Evolutionary conservation across 257 asterid species (phyloP), one percentile per base, ranked within the genome.

Genomic region (Penstemon newberryi): DNA sequence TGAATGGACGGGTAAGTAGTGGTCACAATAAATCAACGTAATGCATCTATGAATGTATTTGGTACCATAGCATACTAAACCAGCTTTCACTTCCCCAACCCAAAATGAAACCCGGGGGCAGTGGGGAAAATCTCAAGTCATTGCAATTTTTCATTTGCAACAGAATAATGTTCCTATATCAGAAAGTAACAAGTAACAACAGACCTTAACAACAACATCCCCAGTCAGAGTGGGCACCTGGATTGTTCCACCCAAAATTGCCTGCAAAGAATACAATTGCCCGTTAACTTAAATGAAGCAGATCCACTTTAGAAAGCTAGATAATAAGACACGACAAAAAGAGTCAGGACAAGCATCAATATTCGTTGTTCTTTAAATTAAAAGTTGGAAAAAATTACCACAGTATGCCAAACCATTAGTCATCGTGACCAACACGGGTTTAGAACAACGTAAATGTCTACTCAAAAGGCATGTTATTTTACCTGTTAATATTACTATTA

Each of bases 201-300:
- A 45, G 56, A 92, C 98, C 98, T 90, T 92, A 59, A 92, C 93
- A 45, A 92, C 93, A 36, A 90, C 92, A 82, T 90, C 90, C 52
- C 98, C 98, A 3, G 84, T 72, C 78, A 92, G 81, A 56, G 98
- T 92, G 63, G 98, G 98, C 73, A 92, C 96, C 80, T 82, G 95
- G 64, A 84, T 82, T 33, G 95, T 89, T 67, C 98, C 98, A 77
- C 98, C 97, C 80, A 92, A 78, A 66, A 92, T 83, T 77, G 98
- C 98, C 97, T 92, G 95, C 78, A 83, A 40, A 63, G 41, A 78
- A 49, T 12, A 74, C 50, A 52, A 33, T 50, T 41, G 39, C 70
- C 52, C 65, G 66, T 66, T 60, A 41, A 76, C 43, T 53, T 69
- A 53, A 47, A 56, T 72, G 36, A 56, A 65, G 59, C 65, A 67